These are phyloP conservation scores for Xylaria sp. DNA, from an alignment of 495 filamentous ascomycete genomes.

Conservation along the genomic window DNA sequence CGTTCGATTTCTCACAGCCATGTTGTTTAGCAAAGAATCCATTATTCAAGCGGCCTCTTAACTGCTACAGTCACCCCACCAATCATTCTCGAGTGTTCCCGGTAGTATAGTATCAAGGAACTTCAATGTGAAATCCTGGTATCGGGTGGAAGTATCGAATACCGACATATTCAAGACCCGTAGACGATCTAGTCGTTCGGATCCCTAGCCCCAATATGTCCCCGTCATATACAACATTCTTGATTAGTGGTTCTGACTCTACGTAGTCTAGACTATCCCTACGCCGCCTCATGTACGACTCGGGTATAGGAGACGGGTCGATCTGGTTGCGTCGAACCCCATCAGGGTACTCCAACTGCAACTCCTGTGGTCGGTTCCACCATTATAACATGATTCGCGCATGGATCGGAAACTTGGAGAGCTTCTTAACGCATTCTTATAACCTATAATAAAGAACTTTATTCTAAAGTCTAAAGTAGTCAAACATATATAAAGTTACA, in stretches of 20 bases:
- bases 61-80: not conserved
- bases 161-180: not conserved
- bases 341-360: too few species aligned
- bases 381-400: too few species aligned
- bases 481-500: too few species aligned
- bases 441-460: too few species aligned
- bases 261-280: not conserved
- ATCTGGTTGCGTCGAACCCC: not conserved
- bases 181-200: too few species aligned
- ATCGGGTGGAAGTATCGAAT: not conserved
- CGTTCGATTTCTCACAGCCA: constrained; percentile 6
- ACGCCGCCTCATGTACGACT: not conserved
- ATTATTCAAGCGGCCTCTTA: not conserved
- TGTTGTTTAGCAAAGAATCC: not conserved
- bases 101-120: not conserved
- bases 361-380: too few species aligned
- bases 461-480: too few species aligned
- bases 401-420: too few species aligned
- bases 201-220: too few species aligned
- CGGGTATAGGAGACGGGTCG: not conserved
- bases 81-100: not conserved
- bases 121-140: not conserved
- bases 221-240: too few species aligned
- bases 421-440: too few species aligned
- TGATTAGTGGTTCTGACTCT: not conserved